These are phyloP conservation scores for Cetraspora pellucida DNA, from an alignment of 192 early-diverging fungal genomes.

Conservation along the genomic window DNA sequence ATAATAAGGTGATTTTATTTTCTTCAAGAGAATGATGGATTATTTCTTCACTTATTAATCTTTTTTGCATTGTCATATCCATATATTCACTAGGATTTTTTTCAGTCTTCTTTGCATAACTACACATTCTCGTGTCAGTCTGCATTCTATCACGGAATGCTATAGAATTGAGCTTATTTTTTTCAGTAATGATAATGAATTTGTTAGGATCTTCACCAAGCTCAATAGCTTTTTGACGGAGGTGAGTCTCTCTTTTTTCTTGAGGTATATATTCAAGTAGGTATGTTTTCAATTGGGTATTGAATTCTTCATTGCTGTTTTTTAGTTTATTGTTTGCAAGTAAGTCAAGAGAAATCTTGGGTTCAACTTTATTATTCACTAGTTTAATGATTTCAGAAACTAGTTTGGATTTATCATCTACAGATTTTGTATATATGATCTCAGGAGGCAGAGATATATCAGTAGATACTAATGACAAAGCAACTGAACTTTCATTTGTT, in stretches of 20 bases:
- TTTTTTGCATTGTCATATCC: background rate
- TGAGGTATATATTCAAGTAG: no score
- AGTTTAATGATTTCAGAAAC: background rate
- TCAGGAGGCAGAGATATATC: constrained; percentile 11
- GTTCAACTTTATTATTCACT: background rate
- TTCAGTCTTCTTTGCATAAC: no score
- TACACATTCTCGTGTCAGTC: no score
- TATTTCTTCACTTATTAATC: constrained; percentile 26
- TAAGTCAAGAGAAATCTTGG: background rate
- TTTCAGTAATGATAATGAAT: no score
- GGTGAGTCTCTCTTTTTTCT: no score
- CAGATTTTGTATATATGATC: background rate
- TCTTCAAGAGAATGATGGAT: constrained; percentile 2
- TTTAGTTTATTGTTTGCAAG: constrained; percentile 7
- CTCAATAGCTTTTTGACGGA: background rate
- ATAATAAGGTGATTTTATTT: background rate
- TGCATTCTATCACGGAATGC: no score
- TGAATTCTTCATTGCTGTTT: constrained; percentile 4
- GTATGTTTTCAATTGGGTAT: background rate
- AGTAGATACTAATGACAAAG: background rate
- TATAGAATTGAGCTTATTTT: no score
- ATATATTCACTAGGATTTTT: no score
- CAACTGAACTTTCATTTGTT: no score
- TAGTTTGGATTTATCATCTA: constrained; percentile 2
- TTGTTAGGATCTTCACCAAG: background rate